Conservation (phyloP, 805 yeast genomes). For the Kregervanrija fluxuum region DNA sequence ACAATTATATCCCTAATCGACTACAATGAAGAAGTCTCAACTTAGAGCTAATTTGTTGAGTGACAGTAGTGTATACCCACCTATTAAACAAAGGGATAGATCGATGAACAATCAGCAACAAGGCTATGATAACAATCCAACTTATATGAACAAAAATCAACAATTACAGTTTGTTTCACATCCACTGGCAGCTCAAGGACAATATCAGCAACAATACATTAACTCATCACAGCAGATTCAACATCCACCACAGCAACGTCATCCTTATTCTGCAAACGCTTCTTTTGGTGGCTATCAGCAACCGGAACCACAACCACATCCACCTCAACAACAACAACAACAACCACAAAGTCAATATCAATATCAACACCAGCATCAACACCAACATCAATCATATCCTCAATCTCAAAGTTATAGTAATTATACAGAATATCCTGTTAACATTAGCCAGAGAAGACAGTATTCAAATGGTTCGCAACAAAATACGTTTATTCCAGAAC, state of each 20-base stretch:
- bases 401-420: neutral
- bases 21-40: slow-evolving; percentile 4
- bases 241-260: slow-evolving; percentile 2
- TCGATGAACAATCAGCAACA: neutral
- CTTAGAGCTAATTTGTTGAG: slow-evolving; percentile 7
- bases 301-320: neutral
- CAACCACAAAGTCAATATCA: neutral
- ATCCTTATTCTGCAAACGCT: neutral
- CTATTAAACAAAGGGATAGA: too few species aligned
- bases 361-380: slow-evolving; percentile 1
- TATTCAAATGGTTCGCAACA: too few species aligned
- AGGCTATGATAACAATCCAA: neutral
- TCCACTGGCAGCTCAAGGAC: neutral
- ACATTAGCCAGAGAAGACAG: too few species aligned
- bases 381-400: slow-evolving; percentile 1
- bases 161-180: neutral
- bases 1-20: too few species aligned
- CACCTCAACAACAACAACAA: neutral
- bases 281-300: neutral
- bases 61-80: slow-evolving; percentile 1
- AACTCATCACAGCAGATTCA: slow-evolving; percentile 1
- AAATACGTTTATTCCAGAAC: too few species aligned
- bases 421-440: too few species aligned
- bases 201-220: neutral
- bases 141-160: neutral